Conservation (phyloP, 108 stramenopile genomes). For the Discostella pseudostelligera region DNA sequence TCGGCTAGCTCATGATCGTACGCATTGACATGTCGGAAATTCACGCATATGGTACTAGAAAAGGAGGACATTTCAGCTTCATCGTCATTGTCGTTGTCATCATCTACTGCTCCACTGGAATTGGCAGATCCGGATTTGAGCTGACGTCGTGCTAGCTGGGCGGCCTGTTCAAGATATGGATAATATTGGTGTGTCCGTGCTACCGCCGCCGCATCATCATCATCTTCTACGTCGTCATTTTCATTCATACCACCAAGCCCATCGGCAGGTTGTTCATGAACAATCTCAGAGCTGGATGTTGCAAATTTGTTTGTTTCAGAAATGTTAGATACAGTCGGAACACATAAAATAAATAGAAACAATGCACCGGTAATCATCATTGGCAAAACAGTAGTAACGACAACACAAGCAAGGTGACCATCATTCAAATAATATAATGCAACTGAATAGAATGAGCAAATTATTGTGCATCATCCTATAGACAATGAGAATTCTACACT, state of each 20-base stretch:
- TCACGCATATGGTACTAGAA: slow-evolving; percentile 69
- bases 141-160: slow-evolving; percentile 56
- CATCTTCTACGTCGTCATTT: slow-evolving; percentile 27
- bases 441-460: too few relatives aligned
- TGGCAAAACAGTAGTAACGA: too few relatives aligned
- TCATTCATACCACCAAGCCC: slow-evolving; percentile 15
- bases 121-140: slow-evolving; percentile 18
- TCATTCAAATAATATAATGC: too few relatives aligned
- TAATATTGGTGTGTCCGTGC: slow-evolving; percentile 35
- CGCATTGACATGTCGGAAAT: slow-evolving; percentile 61
- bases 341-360: too few relatives aligned
- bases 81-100: slow-evolving; percentile 25
- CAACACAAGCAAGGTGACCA: too few relatives aligned
- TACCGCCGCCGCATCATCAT: slow-evolving; percentile 9
- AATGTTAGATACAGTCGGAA: not conserved
- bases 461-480: too few relatives aligned
- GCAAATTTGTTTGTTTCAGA: not conserved
- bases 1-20: slow-evolving; percentile 79
- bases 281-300: slow-evolving; percentile 33
- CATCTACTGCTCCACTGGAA: slow-evolving; percentile 9
- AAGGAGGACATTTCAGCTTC: slow-evolving; percentile 43
- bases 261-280: slow-evolving; percentile 8
- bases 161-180: slow-evolving; percentile 79
- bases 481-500: too few relatives aligned
- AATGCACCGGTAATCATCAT: too few relatives aligned